Percentiles rank a stretch among this genome's conserved stretches.
phyloP scores from a whole-genome alignment of 1,139 yeast species.

The Arxiozyma slooffiae region DNA sequence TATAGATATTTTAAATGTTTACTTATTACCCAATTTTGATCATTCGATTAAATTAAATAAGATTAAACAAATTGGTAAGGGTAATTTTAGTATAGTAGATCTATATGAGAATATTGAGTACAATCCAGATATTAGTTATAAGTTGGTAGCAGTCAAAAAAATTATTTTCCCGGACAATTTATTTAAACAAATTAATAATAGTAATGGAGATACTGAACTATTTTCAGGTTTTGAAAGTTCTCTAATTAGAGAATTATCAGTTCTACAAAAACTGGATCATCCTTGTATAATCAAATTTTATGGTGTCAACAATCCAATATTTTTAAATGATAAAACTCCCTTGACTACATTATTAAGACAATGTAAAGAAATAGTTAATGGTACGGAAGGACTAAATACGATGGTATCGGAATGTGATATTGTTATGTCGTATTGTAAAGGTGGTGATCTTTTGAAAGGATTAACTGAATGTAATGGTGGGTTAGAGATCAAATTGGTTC shows the following conservation, averaged over 20 bases:
- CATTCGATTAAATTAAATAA: conserved; percentile 25
- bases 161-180: conserved; percentile 27
- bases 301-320: conserved; percentile 30
- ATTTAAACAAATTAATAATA: conserved; percentile 6
- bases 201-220: conserved; percentile 25
- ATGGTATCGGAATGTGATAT: conserved; percentile 36
- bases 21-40: conserved; percentile 17
- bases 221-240: conserved; percentile 57
- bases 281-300: conserved; percentile 37
- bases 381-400: background rate
- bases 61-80: conserved; percentile 40
- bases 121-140: conserved; percentile 9
- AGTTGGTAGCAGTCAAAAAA: conserved; percentile 32
- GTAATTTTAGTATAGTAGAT: conserved; percentile 52
- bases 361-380: conserved; percentile 3
- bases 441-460: conserved; percentile 74
- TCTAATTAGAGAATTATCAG: conserved; percentile 62
- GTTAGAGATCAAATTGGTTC: conserved; percentile 40
- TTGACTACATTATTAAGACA: conserved; percentile 14
- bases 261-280: conserved; percentile 39
- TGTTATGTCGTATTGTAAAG: conserved; percentile 66
- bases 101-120: conserved; percentile 32
- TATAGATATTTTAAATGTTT: conserved; percentile 19
- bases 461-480: conserved; percentile 34
- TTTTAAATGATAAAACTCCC: conserved; percentile 22